Conservation (phyloP, 129 eudicot species). For the Saussurea involucrata region DNA sequence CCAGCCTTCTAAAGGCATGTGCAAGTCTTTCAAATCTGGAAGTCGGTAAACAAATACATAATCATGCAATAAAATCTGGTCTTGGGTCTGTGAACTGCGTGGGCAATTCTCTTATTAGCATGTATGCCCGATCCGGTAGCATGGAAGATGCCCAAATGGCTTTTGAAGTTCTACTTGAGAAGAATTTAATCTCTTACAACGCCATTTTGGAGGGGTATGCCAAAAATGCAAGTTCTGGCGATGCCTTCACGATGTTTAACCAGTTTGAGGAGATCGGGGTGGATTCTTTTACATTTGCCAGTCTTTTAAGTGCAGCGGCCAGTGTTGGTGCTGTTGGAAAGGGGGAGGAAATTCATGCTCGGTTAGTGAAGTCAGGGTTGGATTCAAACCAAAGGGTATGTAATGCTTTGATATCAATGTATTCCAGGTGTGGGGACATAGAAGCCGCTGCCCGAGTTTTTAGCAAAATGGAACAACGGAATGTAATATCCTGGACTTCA, state of each 20-base stretch:
- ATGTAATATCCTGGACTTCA: constrained; percentile 73
- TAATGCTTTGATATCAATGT: constrained; percentile 69
- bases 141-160: constrained; percentile 74
- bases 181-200: constrained; percentile 62
- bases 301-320: constrained; percentile 80
- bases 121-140: constrained; percentile 62
- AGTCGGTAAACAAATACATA: constrained; percentile 56
- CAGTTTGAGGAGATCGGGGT: constrained; percentile 35
- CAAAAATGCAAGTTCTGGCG: constrained; percentile 31
- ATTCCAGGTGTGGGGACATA: constrained; percentile 64
- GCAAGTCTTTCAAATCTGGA: constrained; percentile 39
- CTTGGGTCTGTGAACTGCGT: constrained; percentile 53
- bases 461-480: constrained; percentile 36
- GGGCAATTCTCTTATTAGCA: constrained; percentile 68
- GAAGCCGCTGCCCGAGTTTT: constrained; percentile 59
- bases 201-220: constrained; percentile 58
- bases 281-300: constrained; percentile 71
- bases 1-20: constrained; percentile 61
- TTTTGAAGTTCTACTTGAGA: constrained; percentile 59
- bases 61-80: constrained; percentile 62
- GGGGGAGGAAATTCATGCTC: constrained; percentile 75
- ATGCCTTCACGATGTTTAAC: constrained; percentile 50
- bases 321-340: constrained; percentile 66
- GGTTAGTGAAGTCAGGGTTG: constrained; percentile 59
- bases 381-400: constrained; percentile 39